Evolutionary conservation across 208 protist genomes (phyloP).

Genomic region (Crithidia expoeki): DNA sequence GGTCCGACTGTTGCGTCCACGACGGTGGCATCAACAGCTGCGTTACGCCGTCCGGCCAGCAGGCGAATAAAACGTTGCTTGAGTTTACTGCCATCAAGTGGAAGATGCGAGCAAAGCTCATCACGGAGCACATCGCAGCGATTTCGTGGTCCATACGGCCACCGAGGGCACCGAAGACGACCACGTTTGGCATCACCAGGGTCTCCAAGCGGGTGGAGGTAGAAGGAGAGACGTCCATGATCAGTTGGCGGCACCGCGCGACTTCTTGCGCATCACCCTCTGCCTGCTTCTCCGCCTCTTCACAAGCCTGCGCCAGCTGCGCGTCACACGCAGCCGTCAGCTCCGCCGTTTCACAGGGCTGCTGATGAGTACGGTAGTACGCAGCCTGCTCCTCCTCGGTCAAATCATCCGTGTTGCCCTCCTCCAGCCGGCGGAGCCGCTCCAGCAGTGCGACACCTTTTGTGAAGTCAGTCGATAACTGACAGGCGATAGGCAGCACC

Average conservation of each 20-base stretch:
- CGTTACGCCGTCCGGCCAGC: constrained; percentile 72
- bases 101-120: constrained; percentile 33
- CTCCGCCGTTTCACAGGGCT: not conserved
- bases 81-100: constrained; percentile 52
- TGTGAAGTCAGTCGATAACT: constrained; percentile 84
- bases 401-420: constrained; percentile 10
- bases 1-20: constrained; percentile 6
- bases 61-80: constrained; percentile 69
- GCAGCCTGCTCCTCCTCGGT: constrained; percentile 2
- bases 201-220: constrained; percentile 6
- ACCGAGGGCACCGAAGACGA: constrained; percentile 66
- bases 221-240: constrained; percentile 10
- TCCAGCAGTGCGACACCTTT: constrained; percentile 63
- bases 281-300: constrained; percentile 13
- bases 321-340: constrained; percentile 11
- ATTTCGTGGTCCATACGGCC: constrained; percentile 85
- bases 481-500: constrained; percentile 61
- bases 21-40: constrained; percentile 28
- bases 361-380: not conserved
- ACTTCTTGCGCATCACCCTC: constrained; percentile 13
- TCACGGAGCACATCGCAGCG: constrained; percentile 39
- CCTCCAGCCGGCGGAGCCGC: constrained; percentile 28
- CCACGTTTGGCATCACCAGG: constrained; percentile 60
- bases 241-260: constrained; percentile 13
- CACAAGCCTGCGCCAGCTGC: not conserved